Evolutionary conservation across 495 filamentous ascomycete species (phyloP).

Genomic region (Aspergillus affinis): DNA sequence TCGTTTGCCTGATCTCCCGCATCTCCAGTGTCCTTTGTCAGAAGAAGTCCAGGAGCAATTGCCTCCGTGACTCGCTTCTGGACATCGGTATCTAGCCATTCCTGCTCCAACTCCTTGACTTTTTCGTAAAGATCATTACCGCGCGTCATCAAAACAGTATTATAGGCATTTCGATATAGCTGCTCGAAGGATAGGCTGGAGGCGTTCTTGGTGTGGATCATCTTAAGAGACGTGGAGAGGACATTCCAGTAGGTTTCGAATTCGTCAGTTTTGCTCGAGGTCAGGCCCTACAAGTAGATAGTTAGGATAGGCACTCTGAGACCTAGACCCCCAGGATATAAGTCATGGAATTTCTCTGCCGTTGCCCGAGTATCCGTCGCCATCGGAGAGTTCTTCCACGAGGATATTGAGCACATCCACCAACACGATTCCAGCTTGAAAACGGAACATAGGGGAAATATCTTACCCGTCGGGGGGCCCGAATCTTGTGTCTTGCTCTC

Average conservation of each 20-base stretch:
- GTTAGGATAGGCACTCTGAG: slow-evolving; percentile 16
- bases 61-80: slow-evolving; percentile 61
- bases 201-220: slow-evolving; percentile 92
- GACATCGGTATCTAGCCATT: slow-evolving; percentile 72
- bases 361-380: background rate
- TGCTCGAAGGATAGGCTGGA: slow-evolving; percentile 91
- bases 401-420: background rate
- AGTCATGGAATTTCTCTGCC: background rate
- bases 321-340: background rate
- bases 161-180: slow-evolving; percentile 93
- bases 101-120: slow-evolving; percentile 75
- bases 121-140: slow-evolving; percentile 79
- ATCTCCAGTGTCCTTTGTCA: slow-evolving; percentile 41
- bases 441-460: background rate
- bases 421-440: background rate
- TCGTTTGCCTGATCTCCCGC: slow-evolving; percentile 64
- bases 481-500: slow-evolving; percentile 66
- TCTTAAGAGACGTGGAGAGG: slow-evolving; percentile 68
- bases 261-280: slow-evolving; percentile 57
- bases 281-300: slow-evolving; percentile 47
- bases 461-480: slow-evolving; percentile 71
- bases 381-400: background rate
- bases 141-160: slow-evolving; percentile 84
- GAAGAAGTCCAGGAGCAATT: slow-evolving; percentile 59
- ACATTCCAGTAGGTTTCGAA: slow-evolving; percentile 81